phyloP scores from a whole-genome alignment of 2,329 filamentous ascomycete species.

The Zalaria obscura region DNA sequence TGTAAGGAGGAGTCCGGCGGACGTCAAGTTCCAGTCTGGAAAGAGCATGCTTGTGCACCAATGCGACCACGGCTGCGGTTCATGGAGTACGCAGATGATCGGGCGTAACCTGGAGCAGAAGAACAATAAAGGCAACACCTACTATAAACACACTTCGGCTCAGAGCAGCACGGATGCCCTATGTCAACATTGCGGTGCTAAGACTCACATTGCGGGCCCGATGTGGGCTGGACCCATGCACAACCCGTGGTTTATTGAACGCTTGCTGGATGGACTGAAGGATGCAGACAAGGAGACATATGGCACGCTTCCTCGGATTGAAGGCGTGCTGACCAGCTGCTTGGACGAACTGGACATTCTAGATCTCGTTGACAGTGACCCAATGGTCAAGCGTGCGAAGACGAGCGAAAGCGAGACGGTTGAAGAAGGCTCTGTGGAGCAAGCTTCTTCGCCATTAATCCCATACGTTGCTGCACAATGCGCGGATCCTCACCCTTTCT shows the following conservation, averaged over 20 bases:
- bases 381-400: not conserved
- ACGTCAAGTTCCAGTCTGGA: slow-evolving; percentile 79
- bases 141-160: slow-evolving; percentile 66
- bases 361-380: slow-evolving; percentile 8
- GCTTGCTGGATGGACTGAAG: slow-evolving; percentile 60
- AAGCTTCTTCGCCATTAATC: slow-evolving; percentile 16
- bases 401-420: too few species aligned
- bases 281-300: slow-evolving; percentile 55
- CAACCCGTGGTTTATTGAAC: slow-evolving; percentile 66
- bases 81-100: slow-evolving; percentile 73
- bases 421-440: too few species aligned
- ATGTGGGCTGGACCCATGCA: slow-evolving; percentile 93
- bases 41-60: slow-evolving; percentile 90
- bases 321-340: slow-evolving; percentile 83
- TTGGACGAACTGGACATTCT: slow-evolving; percentile 51
- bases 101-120: slow-evolving; percentile 51
- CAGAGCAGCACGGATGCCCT: slow-evolving; percentile 48
- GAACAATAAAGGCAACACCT: slow-evolving; percentile 53
- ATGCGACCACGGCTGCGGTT: slow-evolving; percentile 82
- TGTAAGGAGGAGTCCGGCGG: slow-evolving; percentile 62
- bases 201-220: slow-evolving; percentile 77
- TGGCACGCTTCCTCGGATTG: slow-evolving; percentile 63
- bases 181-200: slow-evolving; percentile 75
- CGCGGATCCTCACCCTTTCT: slow-evolving; percentile 70
- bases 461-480: slow-evolving; percentile 43